Evolutionary conservation across 495 filamentous ascomycete species (phyloP), one percentile per base, ranked within the genome.

Genomic region (Penicillium malachiteum): DNA sequence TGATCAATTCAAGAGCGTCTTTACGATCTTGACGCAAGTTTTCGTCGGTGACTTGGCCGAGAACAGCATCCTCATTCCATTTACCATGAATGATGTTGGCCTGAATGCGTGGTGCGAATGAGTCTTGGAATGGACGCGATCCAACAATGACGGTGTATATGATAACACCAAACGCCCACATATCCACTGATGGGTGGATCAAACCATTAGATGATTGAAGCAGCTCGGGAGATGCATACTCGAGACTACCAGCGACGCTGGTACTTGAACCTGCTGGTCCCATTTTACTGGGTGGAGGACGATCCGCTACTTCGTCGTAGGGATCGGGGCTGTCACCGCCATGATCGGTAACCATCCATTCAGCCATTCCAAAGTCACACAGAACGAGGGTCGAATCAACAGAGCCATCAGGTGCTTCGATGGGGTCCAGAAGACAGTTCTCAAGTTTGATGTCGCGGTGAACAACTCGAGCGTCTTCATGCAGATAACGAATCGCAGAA

Each of bases 401-500:
- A 3, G 66, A 69, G 13, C 78, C 81, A 55, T 84, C 80, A 1
- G 65, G 54, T 1, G 62, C 56, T 6, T 77, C 71, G 41, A 77
- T 64, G 0, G 82, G 79, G 57, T 90, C 86, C 21, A 91, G 62
- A 9, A 91, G 78, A 57, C 87, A 91, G 58, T 91, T 91, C 65
- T 91, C 87, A 7, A 90, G 78, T 69, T 91, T 91, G 63, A 91
- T 83, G 62, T 91, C 87, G 32, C 87, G 75, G 62, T 91, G 87
- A 8, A 89, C 83, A 38, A 91, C 79, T 1, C 79, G 78, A 30
- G 87, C 81, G 64, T 91, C 87, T 67, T 90, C 81, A 58, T 91
- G 87, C 1, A 91, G 69, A 67, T 91, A 91, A 17, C 87, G 81
- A 13, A 90, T 65, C 4, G 87, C 87, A 37, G 78, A 82, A 12